A percentile compares a stretch with the other conserved stretches of the same genome.
These are phyloP conservation scores for Pleurotus platypus DNA, from an alignment of 768 basidiomycete species.

Conservation along the genomic window DNA sequence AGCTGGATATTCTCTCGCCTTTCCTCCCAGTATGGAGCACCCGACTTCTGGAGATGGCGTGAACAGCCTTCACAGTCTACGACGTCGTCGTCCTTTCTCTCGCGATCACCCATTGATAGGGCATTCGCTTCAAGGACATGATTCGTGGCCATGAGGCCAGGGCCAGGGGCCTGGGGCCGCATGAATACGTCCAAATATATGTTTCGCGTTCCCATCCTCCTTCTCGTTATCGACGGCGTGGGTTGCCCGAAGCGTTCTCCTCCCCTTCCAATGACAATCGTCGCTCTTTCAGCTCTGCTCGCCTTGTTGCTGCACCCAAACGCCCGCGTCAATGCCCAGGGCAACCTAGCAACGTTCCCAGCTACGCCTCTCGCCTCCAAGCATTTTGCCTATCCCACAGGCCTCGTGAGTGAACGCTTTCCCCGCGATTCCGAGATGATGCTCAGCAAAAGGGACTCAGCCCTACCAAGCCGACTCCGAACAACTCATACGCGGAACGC, in stretches of 20 bases:
- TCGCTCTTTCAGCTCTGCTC: conserved; percentile 36
- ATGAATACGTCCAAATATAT: too few relatives aligned
- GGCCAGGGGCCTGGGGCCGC: too few relatives aligned
- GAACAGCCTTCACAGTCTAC: neutral
- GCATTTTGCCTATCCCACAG: conserved; percentile 37
- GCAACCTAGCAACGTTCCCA: conserved; percentile 31
- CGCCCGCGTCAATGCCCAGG: conserved; percentile 25
- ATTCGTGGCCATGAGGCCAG: too few relatives aligned
- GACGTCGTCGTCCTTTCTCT: neutral
- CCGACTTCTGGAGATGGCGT: too few relatives aligned
- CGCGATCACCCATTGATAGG: too few relatives aligned
- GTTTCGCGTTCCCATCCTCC: too few relatives aligned
- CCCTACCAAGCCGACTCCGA: conserved; percentile 49
- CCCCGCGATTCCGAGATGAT: neutral
- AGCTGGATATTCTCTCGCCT: too few relatives aligned
- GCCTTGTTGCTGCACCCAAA: conserved; percentile 19
- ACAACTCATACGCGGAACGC: conserved; percentile 44
- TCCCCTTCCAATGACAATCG: conserved; percentile 34
- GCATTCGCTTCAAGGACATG: too few relatives aligned
- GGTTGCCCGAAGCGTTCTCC: neutral
- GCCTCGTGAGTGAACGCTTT: conserved; percentile 30
- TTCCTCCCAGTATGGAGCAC: too few relatives aligned
- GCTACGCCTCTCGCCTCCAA: conserved; percentile 45
- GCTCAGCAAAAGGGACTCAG: conserved; percentile 22
- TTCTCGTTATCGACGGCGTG: too few relatives aligned